Evolutionary conservation across 441 rosid genomes (phyloP), one percentile per base, ranked within the genome.

Genomic region (Euphorbia corollata): DNA sequence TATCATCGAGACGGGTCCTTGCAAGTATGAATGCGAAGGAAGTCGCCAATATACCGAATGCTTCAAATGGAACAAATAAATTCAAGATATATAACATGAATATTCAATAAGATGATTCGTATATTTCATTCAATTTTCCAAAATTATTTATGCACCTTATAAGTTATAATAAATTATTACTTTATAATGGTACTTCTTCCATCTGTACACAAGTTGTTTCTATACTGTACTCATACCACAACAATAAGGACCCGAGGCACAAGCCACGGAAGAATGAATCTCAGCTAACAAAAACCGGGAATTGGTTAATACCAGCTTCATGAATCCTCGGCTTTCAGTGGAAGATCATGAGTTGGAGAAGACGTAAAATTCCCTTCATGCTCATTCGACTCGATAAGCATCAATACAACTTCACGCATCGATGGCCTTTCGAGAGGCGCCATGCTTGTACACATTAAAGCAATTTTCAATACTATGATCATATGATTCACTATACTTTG

Each of bases 371-470:
- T 74, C 15, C 81, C 84, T 67, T 77, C 83, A 23, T 73, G 85
- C 74, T 83, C 85, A n/a, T 81, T 88, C 39, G 99, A 94, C 77
- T 94, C 99, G 0, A 80, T 79, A 34, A 94, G 86, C 97, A 91
- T 91, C 67, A 69, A 63, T 30, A 91, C 93, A 55, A 94, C 99
- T 77, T 87, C 93, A 39, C 96, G 87, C 97, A 91, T 94, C 51
- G 99, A 83, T 18, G 99, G 99, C 63, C 99, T 82, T 24, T 87
- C 97, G 0, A 71, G 71, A 13, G 99, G 99, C 12, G 91, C 80
- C 71, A 80, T 39, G 57, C 79, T 85, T 1, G 99, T 87, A 80
- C 99, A 94, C 38, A 86, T 65, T 10, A 94, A 73, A 53, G 91
- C 99, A 34, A 91, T 79, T 81, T 85, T 94, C 60, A 89, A 72